Conservation (phyloP, 805 yeast species). For the Candida adriatica region DNA sequence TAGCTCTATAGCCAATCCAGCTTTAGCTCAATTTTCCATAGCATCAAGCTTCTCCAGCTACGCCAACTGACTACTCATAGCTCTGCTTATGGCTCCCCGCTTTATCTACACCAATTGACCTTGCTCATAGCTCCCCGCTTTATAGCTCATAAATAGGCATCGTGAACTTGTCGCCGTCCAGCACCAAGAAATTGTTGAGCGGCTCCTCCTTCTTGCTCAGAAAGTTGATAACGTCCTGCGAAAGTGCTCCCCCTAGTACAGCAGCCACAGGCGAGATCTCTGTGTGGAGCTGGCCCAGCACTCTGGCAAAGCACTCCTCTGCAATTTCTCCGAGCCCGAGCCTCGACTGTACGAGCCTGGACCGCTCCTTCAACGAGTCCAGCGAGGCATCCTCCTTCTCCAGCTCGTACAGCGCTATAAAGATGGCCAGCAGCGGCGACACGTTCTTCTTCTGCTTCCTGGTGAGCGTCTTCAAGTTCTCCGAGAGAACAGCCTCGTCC, state of each 20-base stretch:
- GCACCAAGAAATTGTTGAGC: slow-evolving; percentile 68
- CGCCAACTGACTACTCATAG: too few species aligned
- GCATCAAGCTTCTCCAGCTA: too few species aligned
- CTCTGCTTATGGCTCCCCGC: too few species aligned
- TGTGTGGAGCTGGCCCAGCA: slow-evolving; percentile 43
- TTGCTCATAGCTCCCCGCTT: too few species aligned
- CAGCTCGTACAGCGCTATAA: slow-evolving; percentile 51
- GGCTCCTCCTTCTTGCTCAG: slow-evolving; percentile 74
- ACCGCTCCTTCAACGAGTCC: slow-evolving; percentile 25
- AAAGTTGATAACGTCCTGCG: slow-evolving; percentile 85
- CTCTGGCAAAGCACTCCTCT: slow-evolving; percentile 33
- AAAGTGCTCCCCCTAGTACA: slow-evolving; percentile 79
- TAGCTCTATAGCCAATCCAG: too few species aligned
- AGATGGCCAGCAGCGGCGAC: slow-evolving; percentile 49
- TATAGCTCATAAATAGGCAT: slow-evolving; percentile 68
- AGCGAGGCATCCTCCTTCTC: slow-evolving; percentile 22
- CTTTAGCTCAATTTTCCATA: too few species aligned
- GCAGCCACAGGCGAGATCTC: slow-evolving; percentile 84
- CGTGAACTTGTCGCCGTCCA: slow-evolving; percentile 64
- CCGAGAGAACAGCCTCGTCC: slow-evolving; percentile 25
- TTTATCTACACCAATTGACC: too few species aligned
- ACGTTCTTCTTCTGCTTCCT: slow-evolving; percentile 40
- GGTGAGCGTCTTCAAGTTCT: slow-evolving; percentile 20
- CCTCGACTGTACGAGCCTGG: slow-evolving; percentile 27
- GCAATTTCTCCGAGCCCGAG: slow-evolving; percentile 37